phyloP scores from a whole-genome alignment of 2,329 filamentous ascomycete genomes.

The Colletotrichum theobromicola region DNA sequence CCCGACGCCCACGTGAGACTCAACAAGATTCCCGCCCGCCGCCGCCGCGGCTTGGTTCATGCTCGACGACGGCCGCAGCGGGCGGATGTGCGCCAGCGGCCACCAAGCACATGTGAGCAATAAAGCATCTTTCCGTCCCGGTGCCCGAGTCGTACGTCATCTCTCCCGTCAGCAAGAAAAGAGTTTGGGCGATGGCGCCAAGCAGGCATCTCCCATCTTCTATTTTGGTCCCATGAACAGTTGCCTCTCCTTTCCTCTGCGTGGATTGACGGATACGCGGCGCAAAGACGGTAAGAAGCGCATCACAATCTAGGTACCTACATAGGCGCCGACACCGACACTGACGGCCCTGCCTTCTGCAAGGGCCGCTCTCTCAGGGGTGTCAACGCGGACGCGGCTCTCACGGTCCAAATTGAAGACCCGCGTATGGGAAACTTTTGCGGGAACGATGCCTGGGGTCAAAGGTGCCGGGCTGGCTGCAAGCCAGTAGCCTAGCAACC shows the following conservation, averaged over 20 bases:
- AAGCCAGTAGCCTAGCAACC: not conserved
- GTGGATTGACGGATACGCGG: not conserved
- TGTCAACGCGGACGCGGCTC: slow-evolving; percentile 17
- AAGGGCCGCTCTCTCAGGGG: slow-evolving; percentile 10
- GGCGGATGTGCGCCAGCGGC: slow-evolving; percentile 14
- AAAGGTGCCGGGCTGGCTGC: not conserved
- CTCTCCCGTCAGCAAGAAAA: slow-evolving; percentile 9
- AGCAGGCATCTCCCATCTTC: slow-evolving; percentile 17
- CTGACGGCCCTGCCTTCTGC: not conserved
- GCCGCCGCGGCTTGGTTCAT: slow-evolving; percentile 10
- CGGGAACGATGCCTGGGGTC: slow-evolving; percentile 12
- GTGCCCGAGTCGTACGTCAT: slow-evolving; percentile 18
- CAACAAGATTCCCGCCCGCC: slow-evolving; percentile 14
- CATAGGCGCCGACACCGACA: not conserved
- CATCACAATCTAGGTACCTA: not conserved
- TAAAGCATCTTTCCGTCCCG: not conserved
- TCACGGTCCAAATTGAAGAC: slow-evolving; percentile 14
- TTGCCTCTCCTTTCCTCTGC: not conserved
- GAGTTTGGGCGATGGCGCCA: not conserved
- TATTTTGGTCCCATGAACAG: not conserved
- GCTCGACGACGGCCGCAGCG: not conserved
- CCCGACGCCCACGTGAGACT: slow-evolving; percentile 14
- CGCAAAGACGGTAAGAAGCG: not conserved
- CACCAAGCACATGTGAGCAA: not conserved
- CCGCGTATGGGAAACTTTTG: slow-evolving; percentile 8